phyloP scores from a whole-genome alignment of 2,329 filamentous ascomycete species.

The Fusarium cyanostomum region DNA sequence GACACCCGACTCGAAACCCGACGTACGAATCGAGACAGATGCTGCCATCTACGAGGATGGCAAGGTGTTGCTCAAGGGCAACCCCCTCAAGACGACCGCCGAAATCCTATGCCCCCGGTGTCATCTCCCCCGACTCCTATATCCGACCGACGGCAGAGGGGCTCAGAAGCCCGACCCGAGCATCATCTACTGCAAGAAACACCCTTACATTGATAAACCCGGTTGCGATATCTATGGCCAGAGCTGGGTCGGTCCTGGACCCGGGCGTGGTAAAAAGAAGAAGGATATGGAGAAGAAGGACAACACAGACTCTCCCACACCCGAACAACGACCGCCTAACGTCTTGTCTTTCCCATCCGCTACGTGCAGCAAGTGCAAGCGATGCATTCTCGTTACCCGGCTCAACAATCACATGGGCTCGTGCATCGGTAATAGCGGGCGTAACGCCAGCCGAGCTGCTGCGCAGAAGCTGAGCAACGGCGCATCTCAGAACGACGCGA shows the following conservation, averaged over 20 bases:
- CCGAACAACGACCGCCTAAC: constrained; percentile 67
- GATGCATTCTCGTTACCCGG: constrained; percentile 71
- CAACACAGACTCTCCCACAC: constrained; percentile 57
- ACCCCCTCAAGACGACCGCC: constrained; percentile 74
- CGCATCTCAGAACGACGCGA: constrained; percentile 63
- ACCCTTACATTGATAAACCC: constrained; percentile 78
- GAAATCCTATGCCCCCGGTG: constrained; percentile 80
- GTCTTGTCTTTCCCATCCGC: constrained; percentile 72
- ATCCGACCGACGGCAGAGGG: constrained; percentile 77
- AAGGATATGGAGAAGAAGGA: constrained; percentile 76
- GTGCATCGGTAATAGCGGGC: constrained; percentile 72
- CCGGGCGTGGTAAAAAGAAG: constrained; percentile 79
- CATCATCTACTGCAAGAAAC: constrained; percentile 80
- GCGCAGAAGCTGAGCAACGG: constrained; percentile 71
- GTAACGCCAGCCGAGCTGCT: constrained; percentile 69
- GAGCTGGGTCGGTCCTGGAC: constrained; percentile 77
- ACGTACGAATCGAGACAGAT: constrained; percentile 71
- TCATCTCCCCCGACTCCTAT: constrained; percentile 76
- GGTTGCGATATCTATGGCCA: constrained; percentile 86
- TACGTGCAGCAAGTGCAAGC: constrained; percentile 74
- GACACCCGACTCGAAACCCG: constrained; percentile 62
- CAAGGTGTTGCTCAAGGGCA: constrained; percentile 73
- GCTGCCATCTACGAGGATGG: constrained; percentile 76
- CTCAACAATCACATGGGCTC: constrained; percentile 75
- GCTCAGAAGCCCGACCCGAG: constrained; percentile 71